A percentile compares a stretch with the other conserved stretches of the same genome.
These are phyloP conservation scores for Chimonanthus praecox DNA, from an alignment of 164 flowering plant species.

Conservation along the genomic window DNA sequence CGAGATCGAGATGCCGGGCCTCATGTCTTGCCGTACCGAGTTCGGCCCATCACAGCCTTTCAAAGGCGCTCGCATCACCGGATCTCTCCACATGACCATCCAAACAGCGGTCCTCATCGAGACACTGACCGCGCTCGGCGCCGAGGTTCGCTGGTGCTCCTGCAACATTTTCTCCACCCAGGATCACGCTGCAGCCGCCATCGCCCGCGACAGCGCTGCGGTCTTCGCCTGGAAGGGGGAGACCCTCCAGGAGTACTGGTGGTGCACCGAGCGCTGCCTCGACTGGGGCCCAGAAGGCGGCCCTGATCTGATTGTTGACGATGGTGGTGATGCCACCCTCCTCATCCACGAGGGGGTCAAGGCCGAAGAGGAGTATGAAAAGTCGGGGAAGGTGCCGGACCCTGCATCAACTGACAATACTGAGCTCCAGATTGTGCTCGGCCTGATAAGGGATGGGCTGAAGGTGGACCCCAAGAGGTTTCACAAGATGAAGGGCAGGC, in stretches of 20 bases:
- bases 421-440: conserved; percentile 38
- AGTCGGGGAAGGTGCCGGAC: conserved; percentile 28
- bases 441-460: conserved; percentile 30
- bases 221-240: conserved; percentile 29
- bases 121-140: conserved; percentile 28
- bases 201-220: conserved; percentile 29
- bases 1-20: conserved; percentile 26
- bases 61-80: conserved; percentile 24
- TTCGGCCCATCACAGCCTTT: conserved; percentile 25
- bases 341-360: conserved; percentile 29
- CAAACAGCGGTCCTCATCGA: conserved; percentile 33
- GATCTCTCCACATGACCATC: conserved; percentile 32
- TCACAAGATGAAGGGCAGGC: conserved; percentile 33
- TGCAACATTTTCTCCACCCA: conserved; percentile 33
- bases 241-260: conserved; percentile 36
- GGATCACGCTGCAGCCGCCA: conserved; percentile 29
- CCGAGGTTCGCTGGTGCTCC: conserved; percentile 35
- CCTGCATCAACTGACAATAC: conserved; percentile 35
- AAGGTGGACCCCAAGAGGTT: conserved; percentile 33
- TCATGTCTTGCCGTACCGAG: conserved; percentile 24
- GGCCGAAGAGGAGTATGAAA: conserved; percentile 27
- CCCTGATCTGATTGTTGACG: conserved; percentile 33
- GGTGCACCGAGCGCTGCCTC: conserved; percentile 32
- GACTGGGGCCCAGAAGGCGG: conserved; percentile 33
- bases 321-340: conserved; percentile 29